Evolutionary conservation across 495 filamentous ascomycete genomes (phyloP), one percentile per base, ranked within the genome.

Genomic region (Talaromyces borbonicus): DNA sequence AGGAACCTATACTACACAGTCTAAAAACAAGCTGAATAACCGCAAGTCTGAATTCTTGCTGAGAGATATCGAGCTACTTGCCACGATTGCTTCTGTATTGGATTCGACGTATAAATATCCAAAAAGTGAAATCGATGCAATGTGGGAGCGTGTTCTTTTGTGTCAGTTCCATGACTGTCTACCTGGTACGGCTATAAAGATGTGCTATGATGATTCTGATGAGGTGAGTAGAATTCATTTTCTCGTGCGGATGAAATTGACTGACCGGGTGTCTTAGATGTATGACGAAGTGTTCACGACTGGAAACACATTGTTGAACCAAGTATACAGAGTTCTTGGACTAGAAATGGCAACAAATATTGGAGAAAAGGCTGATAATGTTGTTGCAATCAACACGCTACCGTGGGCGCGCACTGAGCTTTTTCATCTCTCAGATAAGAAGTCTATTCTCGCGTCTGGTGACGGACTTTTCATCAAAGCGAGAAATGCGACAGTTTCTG

Each of bases 81-180:
- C 90, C 6, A 90, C 92, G 0, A 58, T 92, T 43, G 88, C 89
- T 39, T 79, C 75, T 50, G 62, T 75, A 43, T 61, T 59, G 14
- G 63, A 66, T 14, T 41, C 41, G 2, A 49, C 51, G 1, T 97
- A 95, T 64, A 78, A 79, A 51, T 98, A 97, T 57, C 92, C 92
- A 1, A 98, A 96, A 66, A 74, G 83, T 54, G 74, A 88, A 11
- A 79, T 98, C 41, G 92, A 98, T 58, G 72, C 81, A 37, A 88
- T 98, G 80, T 98, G 92, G 92, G 90, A 98, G 64, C 71, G 65
- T 20, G 70, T 79, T 0, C 74, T 93, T 12, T 77, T 95, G n/a
- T 95, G 90, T 54, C 92, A 98, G 54, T 97, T 97, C 71, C 92
- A 98, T 56, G 92, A 98, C 57, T 95, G 90, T 58, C 69, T 98